Evolutionary conservation across 2,329 filamentous ascomycete genomes (phyloP), one percentile per base, ranked within the genome.

Genomic region (Daldinia eschscholtzii): DNA sequence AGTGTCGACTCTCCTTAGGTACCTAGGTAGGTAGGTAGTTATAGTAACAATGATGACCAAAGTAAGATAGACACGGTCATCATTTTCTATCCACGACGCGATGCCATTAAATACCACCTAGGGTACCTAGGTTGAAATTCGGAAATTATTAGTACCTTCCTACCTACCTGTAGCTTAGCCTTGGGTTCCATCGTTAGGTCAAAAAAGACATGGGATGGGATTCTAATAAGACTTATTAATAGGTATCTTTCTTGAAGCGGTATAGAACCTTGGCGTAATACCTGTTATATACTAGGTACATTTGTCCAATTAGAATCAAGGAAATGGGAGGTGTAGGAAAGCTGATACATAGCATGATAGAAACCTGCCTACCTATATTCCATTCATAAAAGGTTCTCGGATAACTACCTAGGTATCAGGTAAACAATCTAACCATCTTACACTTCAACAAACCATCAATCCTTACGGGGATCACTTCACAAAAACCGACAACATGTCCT

Each of bases 21-120:
- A 23, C 20, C 20, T 23, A 23, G 20, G 20, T 2, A 23, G 3
- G 30, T 6, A 30, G 33, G 33, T 35, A 35, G 33, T 35, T 35
- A 35, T 35, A 35, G 7, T 23, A n/a, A n/a, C n/a, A n/a, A n/a
- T n/a, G n/a, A n/a, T n/a, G n/a, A n/a, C n/a, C n/a, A n/a, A n/a
- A n/a, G n/a, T n/a, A 23, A 39, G 28, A 48, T 48, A 53, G 46
- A 42, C 4, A 20, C 26, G 37, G 23, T 13, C 53, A 53, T 46
- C 33, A 12, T 65, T 70, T 67, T 67, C 37, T 64, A 53, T 61
- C 4, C 3, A 53, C 20, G 6, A 15, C 4, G 28, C 48, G 33
- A 6, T 15, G 48, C 48, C 28, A 18, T 35, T 33, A 28, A 15
- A 48, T 28, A 15, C 15, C 15, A 48, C 20, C 44, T 48, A 10